These are phyloP conservation scores for Barnettozyma botsteinii DNA, from an alignment of 805 yeast genomes.

Conservation along the genomic window DNA sequence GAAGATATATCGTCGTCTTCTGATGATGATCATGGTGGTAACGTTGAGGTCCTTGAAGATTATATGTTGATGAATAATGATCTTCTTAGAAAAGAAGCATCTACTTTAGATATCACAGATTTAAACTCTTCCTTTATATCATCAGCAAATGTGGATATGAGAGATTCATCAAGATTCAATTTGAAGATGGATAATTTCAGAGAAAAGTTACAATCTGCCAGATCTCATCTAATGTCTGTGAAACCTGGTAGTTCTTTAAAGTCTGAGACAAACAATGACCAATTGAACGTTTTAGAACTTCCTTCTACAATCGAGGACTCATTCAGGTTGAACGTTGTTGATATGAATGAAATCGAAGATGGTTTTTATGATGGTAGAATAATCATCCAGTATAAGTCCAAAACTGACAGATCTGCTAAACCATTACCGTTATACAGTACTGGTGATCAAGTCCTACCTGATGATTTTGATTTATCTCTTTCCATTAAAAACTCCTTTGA, in stretches of 20 bases:
- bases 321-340: conserved; percentile 6
- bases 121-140: background rate
- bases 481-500: background rate
- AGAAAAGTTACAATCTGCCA: conserved; percentile 1
- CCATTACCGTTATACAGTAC: background rate
- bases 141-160: background rate
- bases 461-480: background rate
- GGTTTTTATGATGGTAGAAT: conserved; percentile 1
- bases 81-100: background rate
- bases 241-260: background rate
- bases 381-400: background rate
- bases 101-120: conserved; percentile 4
- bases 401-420: background rate
- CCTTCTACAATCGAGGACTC: conserved; percentile 5
- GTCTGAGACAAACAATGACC: background rate
- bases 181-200: conserved; percentile 2
- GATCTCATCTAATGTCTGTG: background rate
- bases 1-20: too few relatives aligned
- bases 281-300: background rate
- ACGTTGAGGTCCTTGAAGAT: too few relatives aligned
- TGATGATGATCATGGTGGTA: background rate
- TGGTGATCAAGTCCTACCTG: conserved; percentile 8
- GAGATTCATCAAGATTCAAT: background rate
- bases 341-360: conserved; percentile 6
- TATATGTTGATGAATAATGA: background rate